These are phyloP conservation scores for Periglandula ipomoeae DNA, from an alignment of 2,329 filamentous ascomycete species.

Conservation along the genomic window DNA sequence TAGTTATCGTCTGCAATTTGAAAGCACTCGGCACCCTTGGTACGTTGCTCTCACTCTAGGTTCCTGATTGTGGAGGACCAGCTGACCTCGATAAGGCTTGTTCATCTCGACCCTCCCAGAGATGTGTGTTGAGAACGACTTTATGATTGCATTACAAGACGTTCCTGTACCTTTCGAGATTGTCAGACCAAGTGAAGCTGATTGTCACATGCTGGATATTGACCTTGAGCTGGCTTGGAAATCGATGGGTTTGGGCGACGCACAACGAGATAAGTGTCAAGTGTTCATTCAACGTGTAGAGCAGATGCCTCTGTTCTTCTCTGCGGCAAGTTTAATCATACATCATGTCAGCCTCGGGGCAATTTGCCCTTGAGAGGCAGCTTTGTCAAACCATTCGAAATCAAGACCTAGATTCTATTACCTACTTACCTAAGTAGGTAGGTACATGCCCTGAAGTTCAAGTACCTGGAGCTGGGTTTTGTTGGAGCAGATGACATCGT, in stretches of 20 bases:
- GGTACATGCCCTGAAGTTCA: too few species aligned
- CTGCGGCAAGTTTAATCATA: too few species aligned
- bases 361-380: too few species aligned
- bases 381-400: too few species aligned
- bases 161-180: conserved; percentile 58
- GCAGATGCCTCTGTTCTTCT: background rate
- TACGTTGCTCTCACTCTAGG: conserved; percentile 23
- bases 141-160: conserved; percentile 68
- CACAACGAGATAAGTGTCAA: conserved; percentile 71
- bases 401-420: too few species aligned
- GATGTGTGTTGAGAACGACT: conserved; percentile 51
- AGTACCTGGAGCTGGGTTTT: too few species aligned
- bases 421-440: too few species aligned
- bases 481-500: background rate
- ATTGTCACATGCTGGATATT: conserved; percentile 59
- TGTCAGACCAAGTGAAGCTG: conserved; percentile 46
- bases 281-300: conserved; percentile 40
- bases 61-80: background rate
- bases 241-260: conserved; percentile 56
- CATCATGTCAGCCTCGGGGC: too few species aligned
- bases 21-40: conserved; percentile 74
- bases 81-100: conserved; percentile 39
- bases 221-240: conserved; percentile 72
- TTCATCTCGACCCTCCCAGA: conserved; percentile 64
- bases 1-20: conserved; percentile 58